Evolutionary conservation across 2,329 filamentous ascomycete genomes (phyloP), one percentile per base, ranked within the genome.

Genomic region (Fusarium newnesense): DNA sequence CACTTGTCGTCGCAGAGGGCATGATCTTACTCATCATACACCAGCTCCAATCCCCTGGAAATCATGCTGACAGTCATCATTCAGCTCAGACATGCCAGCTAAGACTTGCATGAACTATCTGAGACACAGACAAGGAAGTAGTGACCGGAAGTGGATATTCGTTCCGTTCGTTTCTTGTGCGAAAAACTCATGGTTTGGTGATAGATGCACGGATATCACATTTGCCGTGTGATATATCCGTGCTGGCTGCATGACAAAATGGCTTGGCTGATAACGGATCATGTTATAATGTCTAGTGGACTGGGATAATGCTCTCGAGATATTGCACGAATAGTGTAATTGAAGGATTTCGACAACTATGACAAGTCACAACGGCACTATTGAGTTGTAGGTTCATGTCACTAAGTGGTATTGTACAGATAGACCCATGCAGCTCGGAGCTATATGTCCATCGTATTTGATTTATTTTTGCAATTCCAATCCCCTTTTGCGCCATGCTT

Each of bases 61-160:
- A 63, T 63, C 59, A n/a, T 73, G 66, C 53, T 70, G 54, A 28
- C 49, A 36, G 21, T 52, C 37, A 53, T 26, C 43, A 19, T 57
- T 50, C 58, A 40, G 40, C 39, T 18, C 26, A 43, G 32, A 26
- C 42, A 43, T 50, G 49, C 44, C 64, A 64, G 49, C 57, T 50
- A 56, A 56, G 57, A 53, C 49, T 43, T 69, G 65, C 50, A 69
- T 69, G 39, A 69, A 69, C 67, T 64, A 53, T 67, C 30, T 39
- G 32, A 58, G 44, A 37, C 52, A 70, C 30, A 26, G n/a, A 30
- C 60, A 69, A 36, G 52, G 66, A 67, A 28, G 44, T 15, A 36
- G n/a, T 53, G 60, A 12, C 46, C 32, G 42, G 28, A 54, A 59
- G 30, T 60, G 52, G 37, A 44, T 42, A 32, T 28, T 59, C 26